Percentiles rank a stretch among this genome's conserved stretches.
Conservation (phyloP, 768 basidiomycete genomes). For the Naganishia friedmannii region DNA sequence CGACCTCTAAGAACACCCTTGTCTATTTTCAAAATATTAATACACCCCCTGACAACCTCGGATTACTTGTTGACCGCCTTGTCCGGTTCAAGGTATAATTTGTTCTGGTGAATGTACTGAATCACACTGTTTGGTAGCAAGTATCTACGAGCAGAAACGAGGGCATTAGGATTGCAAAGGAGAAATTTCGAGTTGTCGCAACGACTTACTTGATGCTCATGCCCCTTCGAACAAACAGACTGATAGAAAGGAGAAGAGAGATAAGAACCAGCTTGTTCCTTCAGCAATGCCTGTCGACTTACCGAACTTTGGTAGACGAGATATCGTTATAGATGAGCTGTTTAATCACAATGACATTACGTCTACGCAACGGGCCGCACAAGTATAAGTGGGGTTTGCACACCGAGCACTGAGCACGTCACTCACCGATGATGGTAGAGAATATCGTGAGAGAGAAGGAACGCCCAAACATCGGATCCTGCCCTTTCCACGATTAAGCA, state of each 20-base stretch:
- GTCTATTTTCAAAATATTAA: slow-evolving; percentile 52
- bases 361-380: slow-evolving; percentile 57
- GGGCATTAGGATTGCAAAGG: slow-evolving; percentile 39
- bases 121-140: slow-evolving; percentile 86
- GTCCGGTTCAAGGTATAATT: slow-evolving; percentile 54
- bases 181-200: neutral
- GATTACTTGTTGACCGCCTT: slow-evolving; percentile 21
- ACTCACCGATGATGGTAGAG: slow-evolving; percentile 55
- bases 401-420: neutral
- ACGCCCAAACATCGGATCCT: slow-evolving; percentile 72
- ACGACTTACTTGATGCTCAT: slow-evolving; percentile 55
- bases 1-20: neutral
- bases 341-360: slow-evolving; percentile 84
- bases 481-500: slow-evolving; percentile 92
- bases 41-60: neutral
- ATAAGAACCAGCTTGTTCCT: neutral
- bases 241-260: neutral
- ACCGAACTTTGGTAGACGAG: slow-evolving; percentile 79
- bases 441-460: slow-evolving; percentile 57
- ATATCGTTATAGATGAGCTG: slow-evolving; percentile 97
- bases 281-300: neutral
- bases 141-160: slow-evolving; percentile 78
- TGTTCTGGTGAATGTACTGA: slow-evolving; percentile 85
- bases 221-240: slow-evolving; percentile 55
- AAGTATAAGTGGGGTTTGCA: neutral